A percentile compares a stretch with the other conserved stretches of the same genome.
Conservation (phyloP, 805 yeast species). For the Sugiyamaella boreocaroliniensis region DNA sequence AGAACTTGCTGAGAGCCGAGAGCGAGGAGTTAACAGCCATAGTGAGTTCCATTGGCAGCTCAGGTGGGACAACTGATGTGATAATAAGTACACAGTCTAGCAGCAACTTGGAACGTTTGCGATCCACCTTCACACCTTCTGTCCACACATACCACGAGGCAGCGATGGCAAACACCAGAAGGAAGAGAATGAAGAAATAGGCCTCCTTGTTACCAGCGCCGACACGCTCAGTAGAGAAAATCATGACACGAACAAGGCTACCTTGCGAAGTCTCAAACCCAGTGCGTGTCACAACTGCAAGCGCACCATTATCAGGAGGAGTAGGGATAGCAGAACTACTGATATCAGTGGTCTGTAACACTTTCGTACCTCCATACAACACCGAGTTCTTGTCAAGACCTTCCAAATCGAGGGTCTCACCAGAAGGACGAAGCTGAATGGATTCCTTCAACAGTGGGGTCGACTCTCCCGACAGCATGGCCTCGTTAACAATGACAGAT, state of each 20-base stretch:
- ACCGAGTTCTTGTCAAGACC: slow-evolving; percentile 84
- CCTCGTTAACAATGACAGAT: slow-evolving; percentile 93
- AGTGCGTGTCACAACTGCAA: slow-evolving; percentile 83
- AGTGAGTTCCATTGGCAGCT: slow-evolving; percentile 96
- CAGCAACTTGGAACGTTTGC: slow-evolving; percentile 87
- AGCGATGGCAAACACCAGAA: slow-evolving; percentile 84
- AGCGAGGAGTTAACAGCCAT: slow-evolving; percentile 95
- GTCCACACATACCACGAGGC: slow-evolving; percentile 99
- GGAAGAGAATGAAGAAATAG: slow-evolving; percentile 80
- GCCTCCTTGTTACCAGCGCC: slow-evolving; percentile 95
- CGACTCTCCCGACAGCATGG: slow-evolving; percentile 98
- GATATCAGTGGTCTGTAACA: slow-evolving; percentile 80
- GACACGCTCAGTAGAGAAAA: slow-evolving; percentile 91
- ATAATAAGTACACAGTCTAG: slow-evolving; percentile 92
- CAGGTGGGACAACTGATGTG: slow-evolving; percentile 98
- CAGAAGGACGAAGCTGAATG: slow-evolving; percentile 68
- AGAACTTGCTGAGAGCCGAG: slow-evolving; percentile 78
- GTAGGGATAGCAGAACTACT: slow-evolving; percentile 41
- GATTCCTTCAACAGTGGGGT: slow-evolving; percentile 95
- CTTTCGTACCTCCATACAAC: slow-evolving; percentile 93
- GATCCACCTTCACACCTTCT: slow-evolving; percentile 93
- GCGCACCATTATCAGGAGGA: slow-evolving; percentile 88
- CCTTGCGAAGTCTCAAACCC: slow-evolving; percentile 99
- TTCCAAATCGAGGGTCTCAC: slow-evolving; percentile 63
- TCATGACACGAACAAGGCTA: slow-evolving; percentile 94